Evolutionary conservation across 768 basidiomycete species (phyloP), one percentile per base, ranked within the genome.

Genomic region (Gloeophyllum trabeum): DNA sequence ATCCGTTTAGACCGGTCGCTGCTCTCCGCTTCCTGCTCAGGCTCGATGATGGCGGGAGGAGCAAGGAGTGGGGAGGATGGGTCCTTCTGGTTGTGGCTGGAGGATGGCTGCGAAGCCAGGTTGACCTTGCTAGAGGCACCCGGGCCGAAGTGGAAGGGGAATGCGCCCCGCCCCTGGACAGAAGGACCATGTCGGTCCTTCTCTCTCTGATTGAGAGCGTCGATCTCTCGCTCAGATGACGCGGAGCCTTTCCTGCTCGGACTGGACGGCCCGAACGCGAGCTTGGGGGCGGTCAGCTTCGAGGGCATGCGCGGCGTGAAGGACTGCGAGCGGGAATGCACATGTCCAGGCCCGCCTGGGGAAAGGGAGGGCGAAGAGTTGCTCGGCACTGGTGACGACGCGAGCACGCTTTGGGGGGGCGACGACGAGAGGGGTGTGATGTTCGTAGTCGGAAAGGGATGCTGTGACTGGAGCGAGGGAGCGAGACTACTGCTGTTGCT

Each of bases 261-360:
- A 47, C 69, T 75, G 10, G 64, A 59, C 10, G 71, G 70, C 6
- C 61, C 42, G 32, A 68, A 48, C 1, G 28, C 28, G 2, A 73
- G 59, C 39, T 74, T 68, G 21, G 75, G 73, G 14, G 70, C 64
- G 3, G 79, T 69, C 5, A 83, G 63, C 46, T 84, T 84, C 0
- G 82, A 81, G 2, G 82, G 70, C 14, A 83, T 58, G 44, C 79
- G 81, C 0, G 81, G 82, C 0, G 81, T 77, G 48, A 85, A 83
- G 1, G 81, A 73, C 47, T 81, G 78, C 22, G 75, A 79, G 34
- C 81, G 75, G 25, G 70, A 67, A 51, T 77, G 83, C 19, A 73
- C 74, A 43, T 73, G 71, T 28, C 26, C 41, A 6, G 36, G 20
- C 10, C 7, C 7, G 36, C 10, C 36, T 21, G 36, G 36, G 7